Conservation (phyloP, 495 filamentous ascomycete species). For the Rostrohypoxylon terebratum region DNA sequence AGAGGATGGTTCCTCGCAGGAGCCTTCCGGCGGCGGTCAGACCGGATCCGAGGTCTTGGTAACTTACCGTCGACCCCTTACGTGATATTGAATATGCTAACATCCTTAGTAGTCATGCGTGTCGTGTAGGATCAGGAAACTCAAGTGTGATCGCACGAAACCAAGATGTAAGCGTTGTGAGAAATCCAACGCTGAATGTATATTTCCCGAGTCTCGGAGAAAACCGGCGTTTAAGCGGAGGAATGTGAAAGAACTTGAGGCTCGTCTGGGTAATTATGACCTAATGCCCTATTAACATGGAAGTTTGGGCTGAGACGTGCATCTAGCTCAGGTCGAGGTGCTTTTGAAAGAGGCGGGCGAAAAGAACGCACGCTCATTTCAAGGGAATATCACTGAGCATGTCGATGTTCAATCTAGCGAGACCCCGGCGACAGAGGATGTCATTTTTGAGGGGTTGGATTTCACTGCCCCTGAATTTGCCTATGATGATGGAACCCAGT, state of each 20-base stretch:
- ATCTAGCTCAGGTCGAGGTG: constrained; percentile 61
- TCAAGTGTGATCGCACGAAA: constrained; percentile 72
- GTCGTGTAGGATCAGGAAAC: constrained; percentile 70
- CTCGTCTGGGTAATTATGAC: constrained; percentile 71
- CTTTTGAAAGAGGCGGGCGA: constrained; percentile 54
- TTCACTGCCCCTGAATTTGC: constrained; percentile 29
- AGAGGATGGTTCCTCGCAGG: constrained; percentile 30
- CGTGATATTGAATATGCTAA: constrained; percentile 26
- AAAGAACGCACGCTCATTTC: neutral
- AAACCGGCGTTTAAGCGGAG: constrained; percentile 90
- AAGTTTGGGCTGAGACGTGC: constrained; percentile 20
- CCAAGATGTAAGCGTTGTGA: constrained; percentile 82
- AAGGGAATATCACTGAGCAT: constrained; percentile 11
- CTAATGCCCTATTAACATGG: neutral
- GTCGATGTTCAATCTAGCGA: constrained; percentile 15
- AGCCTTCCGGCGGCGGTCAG: constrained; percentile 17
- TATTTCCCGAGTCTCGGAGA: constrained; percentile 84
- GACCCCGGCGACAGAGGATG: constrained; percentile 33
- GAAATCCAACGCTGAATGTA: constrained; percentile 75
- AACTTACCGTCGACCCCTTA: constrained; percentile 7
- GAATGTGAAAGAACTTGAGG: constrained; percentile 88
- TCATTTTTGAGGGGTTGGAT: constrained; percentile 37
- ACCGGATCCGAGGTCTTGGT: constrained; percentile 44
- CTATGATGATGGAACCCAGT: constrained; percentile 27
- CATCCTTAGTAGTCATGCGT: constrained; percentile 42